Percentiles rank a stretch among this genome's conserved stretches.
Conservation (phyloP, 2,329 filamentous ascomycete genomes). For the Boeremia lycopersici region DNA sequence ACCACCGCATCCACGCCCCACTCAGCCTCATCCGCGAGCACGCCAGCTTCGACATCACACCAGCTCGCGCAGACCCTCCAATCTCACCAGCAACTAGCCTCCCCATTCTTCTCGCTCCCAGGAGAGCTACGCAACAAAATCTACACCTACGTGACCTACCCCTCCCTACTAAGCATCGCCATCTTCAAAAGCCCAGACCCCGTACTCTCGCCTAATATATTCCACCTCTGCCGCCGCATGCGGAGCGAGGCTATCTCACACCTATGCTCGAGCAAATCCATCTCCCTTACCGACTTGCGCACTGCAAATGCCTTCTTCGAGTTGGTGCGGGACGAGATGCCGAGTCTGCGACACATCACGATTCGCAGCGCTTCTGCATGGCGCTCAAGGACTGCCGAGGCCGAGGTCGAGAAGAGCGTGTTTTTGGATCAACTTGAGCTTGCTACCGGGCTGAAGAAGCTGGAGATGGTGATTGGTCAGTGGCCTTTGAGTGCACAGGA, state of each 20-base stretch:
- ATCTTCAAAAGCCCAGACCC: not conserved
- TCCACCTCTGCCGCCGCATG: constrained; percentile 21
- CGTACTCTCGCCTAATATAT: constrained; percentile 13
- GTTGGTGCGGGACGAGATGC: not conserved
- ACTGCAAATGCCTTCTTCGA: constrained; percentile 4
- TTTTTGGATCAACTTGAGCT: not conserved
- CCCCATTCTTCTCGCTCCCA: constrained; percentile 17
- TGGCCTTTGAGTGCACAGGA: not conserved
- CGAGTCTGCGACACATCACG: not conserved
- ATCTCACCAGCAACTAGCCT: not conserved
- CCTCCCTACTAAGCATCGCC: not conserved
- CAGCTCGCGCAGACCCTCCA: not conserved
- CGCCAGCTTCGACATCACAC: not conserved
- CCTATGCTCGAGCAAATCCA: constrained; percentile 14
- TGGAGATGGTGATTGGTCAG: not conserved
- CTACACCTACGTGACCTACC: constrained; percentile 14
- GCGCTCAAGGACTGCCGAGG: not conserved
- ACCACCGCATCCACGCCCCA: not conserved
- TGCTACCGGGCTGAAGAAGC: not conserved
- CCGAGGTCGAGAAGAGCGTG: not conserved
- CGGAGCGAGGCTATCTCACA: constrained; percentile 22
- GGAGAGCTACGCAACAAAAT: constrained; percentile 22
- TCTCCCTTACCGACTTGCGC: not conserved
- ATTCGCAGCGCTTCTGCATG: not conserved
- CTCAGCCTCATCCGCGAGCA: not conserved